Evolutionary conservation across 768 basidiomycete genomes (phyloP).

Genomic region (Leucocoprinus leucothites): DNA sequence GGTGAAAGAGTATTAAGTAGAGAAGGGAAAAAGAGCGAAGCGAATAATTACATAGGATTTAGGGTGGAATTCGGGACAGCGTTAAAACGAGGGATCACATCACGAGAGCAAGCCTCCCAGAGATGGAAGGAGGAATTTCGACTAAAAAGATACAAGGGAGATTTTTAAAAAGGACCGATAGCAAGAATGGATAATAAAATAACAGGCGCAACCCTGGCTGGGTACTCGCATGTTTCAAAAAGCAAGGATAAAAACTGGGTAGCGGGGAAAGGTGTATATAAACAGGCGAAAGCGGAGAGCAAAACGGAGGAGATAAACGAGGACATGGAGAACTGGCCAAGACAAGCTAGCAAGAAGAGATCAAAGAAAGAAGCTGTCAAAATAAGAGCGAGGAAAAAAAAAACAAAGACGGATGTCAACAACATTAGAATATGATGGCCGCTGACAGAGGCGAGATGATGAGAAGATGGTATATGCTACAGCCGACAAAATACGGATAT

Average conservation of each 20-base stretch:
- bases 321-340: background rate
- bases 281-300: background rate
- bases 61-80: no score
- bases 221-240: background rate
- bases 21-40: background rate
- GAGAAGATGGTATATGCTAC: conserved; percentile 6
- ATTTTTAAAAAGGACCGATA: no score
- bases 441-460: background rate
- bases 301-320: background rate
- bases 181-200: no score
- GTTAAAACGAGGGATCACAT: no score
- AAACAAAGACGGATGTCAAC: conserved; percentile 1
- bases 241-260: background rate
- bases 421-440: background rate
- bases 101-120: no score
- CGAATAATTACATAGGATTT: no score
- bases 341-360: conserved; percentile 3
- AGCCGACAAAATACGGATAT: background rate
- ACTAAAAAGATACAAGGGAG: no score
- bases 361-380: background rate
- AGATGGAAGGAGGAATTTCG: no score
- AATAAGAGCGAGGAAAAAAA: background rate
- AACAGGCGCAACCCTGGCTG: no score
- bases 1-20: background rate
- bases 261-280: background rate